Evolutionary conservation across 495 filamentous ascomycete species (phyloP), one percentile per base, ranked within the genome.

Genomic region (Physcia stellaris): DNA sequence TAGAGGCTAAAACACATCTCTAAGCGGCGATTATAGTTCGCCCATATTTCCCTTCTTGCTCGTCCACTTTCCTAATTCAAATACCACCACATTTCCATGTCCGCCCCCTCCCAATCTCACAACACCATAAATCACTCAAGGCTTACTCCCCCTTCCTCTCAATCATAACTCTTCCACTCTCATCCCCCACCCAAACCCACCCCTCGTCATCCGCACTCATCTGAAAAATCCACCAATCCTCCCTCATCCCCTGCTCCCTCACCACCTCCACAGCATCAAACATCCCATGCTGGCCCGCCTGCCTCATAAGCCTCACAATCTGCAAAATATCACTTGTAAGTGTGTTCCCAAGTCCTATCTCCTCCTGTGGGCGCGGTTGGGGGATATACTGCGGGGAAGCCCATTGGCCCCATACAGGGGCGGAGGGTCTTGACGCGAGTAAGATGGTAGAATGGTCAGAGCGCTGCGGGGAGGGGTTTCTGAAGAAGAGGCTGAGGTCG

Each of bases 161-260:
- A n/a, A n/a, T n/a, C n/a, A n/a, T n/a, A n/a, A 35, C 33, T 12
- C 18, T 35, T 12, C 33, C 33, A 22, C 33, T 35, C 13, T 35
- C 33, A 22, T 35, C 33, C 13, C 33, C 33, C 33, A 35, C 33
- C 33, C 16, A 22, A 9, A 35, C 33, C 33, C 33, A 35, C n/a
- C 33, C 17, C 10, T 35, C 6, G 5, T n/a, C n/a, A 12, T 22
- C 24, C 6, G 33, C 1, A 35, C 6, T 22, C 33, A 35, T 35
- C 33, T 23, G 33, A 6, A 17, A 35, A 9, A 21, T 18, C 33
- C 33, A 35, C 33, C 33, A 35, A 12, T 11, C 33, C 24, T 35
- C 33, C 6, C 3, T 35, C 33, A 35, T 35, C 17, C 33, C 33
- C 9, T 35, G 18, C 33, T 35, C 33, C 33, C 19, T 35, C 6